Conservation (phyloP, 169 alveolate species). For the Babesia bigemina region DNA sequence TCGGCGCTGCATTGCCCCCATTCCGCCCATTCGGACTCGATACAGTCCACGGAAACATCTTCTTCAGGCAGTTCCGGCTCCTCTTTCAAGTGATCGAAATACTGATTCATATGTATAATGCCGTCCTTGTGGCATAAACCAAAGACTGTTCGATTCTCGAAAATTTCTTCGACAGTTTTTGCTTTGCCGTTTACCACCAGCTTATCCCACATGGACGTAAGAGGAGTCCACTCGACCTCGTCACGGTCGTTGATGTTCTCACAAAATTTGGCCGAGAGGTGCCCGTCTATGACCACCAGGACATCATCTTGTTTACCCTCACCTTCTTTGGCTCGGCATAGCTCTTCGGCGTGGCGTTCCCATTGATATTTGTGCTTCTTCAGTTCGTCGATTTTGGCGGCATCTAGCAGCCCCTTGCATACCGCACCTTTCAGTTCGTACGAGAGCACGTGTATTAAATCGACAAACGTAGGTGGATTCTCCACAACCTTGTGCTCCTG, state of each 20-base stretch:
- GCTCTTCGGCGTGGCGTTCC: neutral
- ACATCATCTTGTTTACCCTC: neutral
- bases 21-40: conserved; percentile 56
- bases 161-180: neutral
- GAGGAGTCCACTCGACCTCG: too few relatives aligned
- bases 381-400: neutral
- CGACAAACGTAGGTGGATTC: neutral
- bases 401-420: conserved; percentile 24
- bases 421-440: conserved; percentile 15
- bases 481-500: neutral
- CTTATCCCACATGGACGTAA: neutral
- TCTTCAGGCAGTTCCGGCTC: neutral
- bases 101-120: neutral
- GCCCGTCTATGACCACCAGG: conserved; percentile 6
- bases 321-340: neutral
- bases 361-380: neutral
- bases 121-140: conserved; percentile 21
- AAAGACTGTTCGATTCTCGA: neutral
- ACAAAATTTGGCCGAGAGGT: conserved; percentile 27
- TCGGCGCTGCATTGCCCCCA: conserved; percentile 35
- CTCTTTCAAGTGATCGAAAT: neutral
- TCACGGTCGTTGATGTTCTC: neutral
- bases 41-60: conserved; percentile 20
- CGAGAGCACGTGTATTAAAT: neutral
- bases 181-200: conserved; percentile 1